phyloP scores from a whole-genome alignment of 129 eudicot species.

The Flaveria robusta region DNA sequence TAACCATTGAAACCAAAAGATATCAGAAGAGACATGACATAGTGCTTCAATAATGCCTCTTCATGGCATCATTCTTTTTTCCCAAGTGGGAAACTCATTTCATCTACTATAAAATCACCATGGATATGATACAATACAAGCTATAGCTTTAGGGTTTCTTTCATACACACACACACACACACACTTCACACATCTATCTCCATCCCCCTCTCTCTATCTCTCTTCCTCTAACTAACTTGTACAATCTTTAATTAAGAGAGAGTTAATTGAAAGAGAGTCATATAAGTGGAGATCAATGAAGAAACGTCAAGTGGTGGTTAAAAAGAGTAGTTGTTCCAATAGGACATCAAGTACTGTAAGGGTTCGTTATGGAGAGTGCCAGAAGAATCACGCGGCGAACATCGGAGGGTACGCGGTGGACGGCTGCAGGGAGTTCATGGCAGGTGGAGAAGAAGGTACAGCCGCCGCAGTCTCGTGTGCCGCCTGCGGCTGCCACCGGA shows the following conservation, averaged over 20 bases:
- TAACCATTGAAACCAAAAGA: conserved; percentile 31
- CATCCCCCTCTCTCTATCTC: conserved; percentile 14
- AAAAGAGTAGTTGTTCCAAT: conserved; percentile 28
- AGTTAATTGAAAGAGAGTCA: background rate
- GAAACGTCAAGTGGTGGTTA: conserved; percentile 46
- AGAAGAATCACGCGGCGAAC: conserved; percentile 49
- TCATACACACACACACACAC: background rate
- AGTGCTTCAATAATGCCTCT: conserved; percentile 45
- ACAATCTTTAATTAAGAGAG: conserved; percentile 26
- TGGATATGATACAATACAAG: background rate
- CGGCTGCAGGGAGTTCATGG: conserved; percentile 58
- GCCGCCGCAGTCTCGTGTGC: conserved; percentile 61
- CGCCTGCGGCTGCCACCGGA: conserved; percentile 92
- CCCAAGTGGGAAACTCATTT: conserved; percentile 39
- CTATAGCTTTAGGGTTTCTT: conserved; percentile 29
- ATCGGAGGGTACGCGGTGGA: conserved; percentile 49
- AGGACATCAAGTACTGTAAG: conserved; percentile 34
- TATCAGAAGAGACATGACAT: conserved; percentile 34
- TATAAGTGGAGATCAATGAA: conserved; percentile 25
- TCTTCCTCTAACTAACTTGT: background rate
- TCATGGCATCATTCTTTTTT: conserved; percentile 35
- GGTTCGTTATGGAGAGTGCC: conserved; percentile 46
- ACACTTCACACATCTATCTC: no score
- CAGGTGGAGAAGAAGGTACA: conserved; percentile 68
- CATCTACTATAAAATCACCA: conserved; percentile 37